Percentiles rank a stretch among this genome's conserved stretches.
phyloP scores from a whole-genome alignment of 2,329 filamentous ascomycete species.

The Dothiorella sarmentorum region DNA sequence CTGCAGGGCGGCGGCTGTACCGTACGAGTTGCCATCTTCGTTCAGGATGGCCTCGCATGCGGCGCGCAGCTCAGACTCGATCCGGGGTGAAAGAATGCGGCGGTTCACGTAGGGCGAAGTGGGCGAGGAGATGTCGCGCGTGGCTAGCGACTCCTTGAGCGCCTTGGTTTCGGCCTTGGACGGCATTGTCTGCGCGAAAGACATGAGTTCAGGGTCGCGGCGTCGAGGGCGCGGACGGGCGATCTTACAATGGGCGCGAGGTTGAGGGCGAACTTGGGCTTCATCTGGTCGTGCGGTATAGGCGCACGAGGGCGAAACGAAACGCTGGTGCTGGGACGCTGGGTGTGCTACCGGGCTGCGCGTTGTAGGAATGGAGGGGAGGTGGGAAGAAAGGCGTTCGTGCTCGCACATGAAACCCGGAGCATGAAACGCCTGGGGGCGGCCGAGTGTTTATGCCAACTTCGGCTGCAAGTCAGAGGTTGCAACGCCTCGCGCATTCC shows the following conservation, averaged over 20 bases:
- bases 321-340: neutral
- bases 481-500: neutral
- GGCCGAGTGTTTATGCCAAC: slow-evolving; percentile 6
- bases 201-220: slow-evolving; percentile 9
- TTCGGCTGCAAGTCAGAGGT: slow-evolving; percentile 6
- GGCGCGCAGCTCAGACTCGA: slow-evolving; percentile 44
- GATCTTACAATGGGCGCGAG: slow-evolving; percentile 37
- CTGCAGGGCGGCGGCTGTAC: slow-evolving; percentile 28
- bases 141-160: slow-evolving; percentile 28
- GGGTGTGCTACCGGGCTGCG: neutral
- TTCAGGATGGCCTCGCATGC: slow-evolving; percentile 45
- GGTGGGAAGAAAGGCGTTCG: neutral
- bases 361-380: slow-evolving; percentile 11
- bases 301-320: slow-evolving; percentile 3
- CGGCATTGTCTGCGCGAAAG: slow-evolving; percentile 31
- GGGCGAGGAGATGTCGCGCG: slow-evolving; percentile 32
- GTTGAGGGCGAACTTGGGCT: slow-evolving; percentile 45
- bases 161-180: slow-evolving; percentile 30
- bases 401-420: slow-evolving; percentile 13
- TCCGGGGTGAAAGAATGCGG: slow-evolving; percentile 39
- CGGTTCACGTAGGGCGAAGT: slow-evolving; percentile 43
- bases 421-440: slow-evolving; percentile 13
- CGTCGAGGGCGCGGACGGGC: neutral
- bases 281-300: slow-evolving; percentile 29
- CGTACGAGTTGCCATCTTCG: slow-evolving; percentile 39